Conservation (phyloP, 2,329 filamentous ascomycete species). For the Fusarium continuum region DNA sequence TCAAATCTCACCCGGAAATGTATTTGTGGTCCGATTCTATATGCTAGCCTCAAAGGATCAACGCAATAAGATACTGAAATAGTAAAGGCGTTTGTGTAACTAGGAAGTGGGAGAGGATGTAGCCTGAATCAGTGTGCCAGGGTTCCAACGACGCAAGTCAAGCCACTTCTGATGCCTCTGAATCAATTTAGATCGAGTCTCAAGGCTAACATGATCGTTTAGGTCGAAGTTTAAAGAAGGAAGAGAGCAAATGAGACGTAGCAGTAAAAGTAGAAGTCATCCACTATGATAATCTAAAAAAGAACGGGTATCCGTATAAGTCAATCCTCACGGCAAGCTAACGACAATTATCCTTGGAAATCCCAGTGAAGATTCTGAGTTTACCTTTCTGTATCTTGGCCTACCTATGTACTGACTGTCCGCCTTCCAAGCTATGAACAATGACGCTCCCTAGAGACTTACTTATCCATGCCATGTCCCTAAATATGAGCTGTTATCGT, state of each 20-base stretch:
- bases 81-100: neutral
- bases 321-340: neutral
- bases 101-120: neutral
- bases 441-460: neutral
- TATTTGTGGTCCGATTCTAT: neutral
- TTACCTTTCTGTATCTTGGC: neutral
- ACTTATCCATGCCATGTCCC: neutral
- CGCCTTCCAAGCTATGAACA: neutral
- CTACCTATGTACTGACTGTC: too few relatives aligned
- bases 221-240: neutral
- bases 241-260: neutral
- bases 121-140: neutral
- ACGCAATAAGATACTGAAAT: neutral
- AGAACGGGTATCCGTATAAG: neutral
- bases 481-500: neutral
- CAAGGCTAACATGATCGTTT: neutral
- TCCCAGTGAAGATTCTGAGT: neutral
- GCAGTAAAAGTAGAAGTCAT: neutral
- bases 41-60: neutral
- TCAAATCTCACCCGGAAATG: neutral
- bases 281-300: neutral
- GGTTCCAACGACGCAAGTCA: neutral
- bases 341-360: too few relatives aligned
- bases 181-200: neutral
- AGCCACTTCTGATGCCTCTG: neutral